Evolutionary conservation across 345 rosid species (phyloP).

Genomic region (Excoecaria agallocha): DNA sequence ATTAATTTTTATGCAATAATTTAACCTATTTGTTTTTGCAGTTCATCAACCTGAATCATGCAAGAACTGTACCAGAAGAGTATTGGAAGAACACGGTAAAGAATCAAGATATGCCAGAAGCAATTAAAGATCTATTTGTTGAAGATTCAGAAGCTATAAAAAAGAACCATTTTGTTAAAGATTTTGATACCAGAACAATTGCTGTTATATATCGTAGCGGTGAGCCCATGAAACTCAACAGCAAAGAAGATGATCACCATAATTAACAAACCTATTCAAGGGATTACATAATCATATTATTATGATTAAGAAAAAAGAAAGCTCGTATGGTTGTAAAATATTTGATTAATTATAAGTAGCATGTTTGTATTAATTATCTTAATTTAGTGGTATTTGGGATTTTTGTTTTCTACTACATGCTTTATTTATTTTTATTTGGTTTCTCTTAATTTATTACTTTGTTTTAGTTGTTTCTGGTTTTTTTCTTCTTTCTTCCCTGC

Average conservation of each 20-base stretch:
- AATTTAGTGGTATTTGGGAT: no score
- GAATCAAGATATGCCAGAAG: slow-evolving; percentile 57
- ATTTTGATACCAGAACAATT: slow-evolving; percentile 34
- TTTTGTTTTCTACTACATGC: no score
- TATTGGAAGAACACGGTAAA: slow-evolving; percentile 66
- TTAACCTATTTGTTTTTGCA: neutral
- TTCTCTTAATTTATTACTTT: no score
- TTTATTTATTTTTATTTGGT: no score
- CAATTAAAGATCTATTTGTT: slow-evolving; percentile 37
- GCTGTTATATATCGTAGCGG: slow-evolving; percentile 37
- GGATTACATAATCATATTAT: no score
- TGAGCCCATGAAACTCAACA: neutral
- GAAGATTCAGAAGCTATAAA: slow-evolving; percentile 10
- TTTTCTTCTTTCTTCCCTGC: no score
- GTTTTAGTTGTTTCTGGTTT: no score
- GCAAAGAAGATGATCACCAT: neutral
- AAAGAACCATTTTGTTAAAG: slow-evolving; percentile 26
- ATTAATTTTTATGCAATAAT: neutral
- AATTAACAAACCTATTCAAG: no score
- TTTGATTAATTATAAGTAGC: no score
- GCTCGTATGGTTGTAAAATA: no score
- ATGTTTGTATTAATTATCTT: no score
- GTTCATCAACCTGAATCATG: slow-evolving; percentile 42
- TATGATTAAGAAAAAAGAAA: no score
- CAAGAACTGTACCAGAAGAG: slow-evolving; percentile 45